phyloP scores from a whole-genome alignment of 768 basidiomycete genomes.

The Gelatoporia subvermispora region DNA sequence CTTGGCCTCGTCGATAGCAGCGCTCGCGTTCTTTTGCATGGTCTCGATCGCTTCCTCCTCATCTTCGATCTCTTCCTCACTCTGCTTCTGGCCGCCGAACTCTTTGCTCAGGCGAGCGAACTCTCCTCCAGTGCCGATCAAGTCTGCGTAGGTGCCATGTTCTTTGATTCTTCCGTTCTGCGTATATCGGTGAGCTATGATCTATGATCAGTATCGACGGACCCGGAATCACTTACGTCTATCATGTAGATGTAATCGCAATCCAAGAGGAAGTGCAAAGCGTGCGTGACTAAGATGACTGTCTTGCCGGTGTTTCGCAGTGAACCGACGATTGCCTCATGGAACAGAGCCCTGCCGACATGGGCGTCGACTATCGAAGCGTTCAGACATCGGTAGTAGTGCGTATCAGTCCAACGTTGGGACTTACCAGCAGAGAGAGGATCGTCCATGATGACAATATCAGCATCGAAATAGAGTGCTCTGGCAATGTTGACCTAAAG shows the following conservation, averaged over 20 bases:
- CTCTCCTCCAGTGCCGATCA: slow-evolving; percentile 44
- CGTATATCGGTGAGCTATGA: neutral
- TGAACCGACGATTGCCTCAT: slow-evolving; percentile 52
- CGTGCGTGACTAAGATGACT: slow-evolving; percentile 52
- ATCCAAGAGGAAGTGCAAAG: slow-evolving; percentile 47
- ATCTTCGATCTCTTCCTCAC: slow-evolving; percentile 29
- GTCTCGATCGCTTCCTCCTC: slow-evolving; percentile 22
- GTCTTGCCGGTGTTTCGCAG: slow-evolving; percentile 44
- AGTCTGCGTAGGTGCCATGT: slow-evolving; percentile 47
- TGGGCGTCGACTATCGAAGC: slow-evolving; percentile 59
- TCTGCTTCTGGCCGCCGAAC: slow-evolving; percentile 48
- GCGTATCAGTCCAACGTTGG: neutral
- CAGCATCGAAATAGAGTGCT: slow-evolving; percentile 61
- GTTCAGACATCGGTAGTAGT: slow-evolving; percentile 11
- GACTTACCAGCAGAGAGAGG: slow-evolving; percentile 55
- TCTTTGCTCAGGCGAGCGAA: slow-evolving; percentile 57
- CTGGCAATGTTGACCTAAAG: slow-evolving; percentile 62
- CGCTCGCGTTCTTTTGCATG: slow-evolving; percentile 5
- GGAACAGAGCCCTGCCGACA: slow-evolving; percentile 65
- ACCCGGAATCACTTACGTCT: slow-evolving; percentile 14
- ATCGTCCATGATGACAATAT: slow-evolving; percentile 59
- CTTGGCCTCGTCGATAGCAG: slow-evolving; percentile 30
- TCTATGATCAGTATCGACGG: neutral
- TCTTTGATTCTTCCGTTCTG: slow-evolving; percentile 40
- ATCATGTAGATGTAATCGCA: slow-evolving; percentile 49